phyloP scores from a whole-genome alignment of 495 filamentous ascomycete species.

The Neurospora tetrasperma region DNA sequence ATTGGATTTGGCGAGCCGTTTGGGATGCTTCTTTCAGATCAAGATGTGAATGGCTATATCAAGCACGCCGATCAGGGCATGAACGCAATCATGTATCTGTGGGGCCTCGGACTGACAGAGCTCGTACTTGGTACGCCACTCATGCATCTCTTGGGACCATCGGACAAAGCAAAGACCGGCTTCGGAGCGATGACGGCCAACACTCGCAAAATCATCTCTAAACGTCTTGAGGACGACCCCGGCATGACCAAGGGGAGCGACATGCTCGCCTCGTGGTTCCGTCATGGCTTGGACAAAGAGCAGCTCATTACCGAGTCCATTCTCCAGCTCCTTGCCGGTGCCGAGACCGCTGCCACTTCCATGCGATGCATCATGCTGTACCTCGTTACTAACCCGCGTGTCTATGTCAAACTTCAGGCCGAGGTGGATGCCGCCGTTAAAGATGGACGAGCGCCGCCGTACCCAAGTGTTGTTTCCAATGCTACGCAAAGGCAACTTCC shows the following conservation, averaged over 20 bases:
- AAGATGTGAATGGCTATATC: constrained; percentile 22
- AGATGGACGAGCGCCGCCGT: constrained; percentile 5
- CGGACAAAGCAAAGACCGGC: constrained; percentile 11
- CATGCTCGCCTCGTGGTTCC: constrained; percentile 35
- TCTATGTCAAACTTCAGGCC: constrained; percentile 43
- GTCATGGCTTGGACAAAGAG: constrained; percentile 28
- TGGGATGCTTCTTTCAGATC: constrained; percentile 24
- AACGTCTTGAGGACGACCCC: constrained; percentile 19
- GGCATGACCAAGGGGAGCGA: constrained; percentile 12
- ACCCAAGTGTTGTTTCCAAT: constrained; percentile 22
- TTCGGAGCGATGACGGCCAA: constrained; percentile 23
- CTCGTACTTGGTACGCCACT: constrained; percentile 10
- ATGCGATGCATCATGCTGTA: constrained; percentile 47
- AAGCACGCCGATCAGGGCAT: constrained; percentile 13
- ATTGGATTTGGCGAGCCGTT: constrained; percentile 28
- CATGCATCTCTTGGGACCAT: constrained; percentile 9
- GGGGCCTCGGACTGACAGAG: constrained; percentile 5
- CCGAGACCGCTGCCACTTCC: constrained; percentile 52
- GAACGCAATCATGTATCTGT: constrained; percentile 1
- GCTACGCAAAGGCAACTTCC: constrained; percentile 33
- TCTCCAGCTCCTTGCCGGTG: constrained; percentile 35
- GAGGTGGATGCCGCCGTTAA: constrained; percentile 41
- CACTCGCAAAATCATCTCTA: constrained; percentile 14
- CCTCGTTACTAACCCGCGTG: constrained; percentile 33
- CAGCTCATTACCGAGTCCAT: constrained; percentile 29